Conservation (phyloP, 345 rosid species). For the Turnera subulata region DNA sequence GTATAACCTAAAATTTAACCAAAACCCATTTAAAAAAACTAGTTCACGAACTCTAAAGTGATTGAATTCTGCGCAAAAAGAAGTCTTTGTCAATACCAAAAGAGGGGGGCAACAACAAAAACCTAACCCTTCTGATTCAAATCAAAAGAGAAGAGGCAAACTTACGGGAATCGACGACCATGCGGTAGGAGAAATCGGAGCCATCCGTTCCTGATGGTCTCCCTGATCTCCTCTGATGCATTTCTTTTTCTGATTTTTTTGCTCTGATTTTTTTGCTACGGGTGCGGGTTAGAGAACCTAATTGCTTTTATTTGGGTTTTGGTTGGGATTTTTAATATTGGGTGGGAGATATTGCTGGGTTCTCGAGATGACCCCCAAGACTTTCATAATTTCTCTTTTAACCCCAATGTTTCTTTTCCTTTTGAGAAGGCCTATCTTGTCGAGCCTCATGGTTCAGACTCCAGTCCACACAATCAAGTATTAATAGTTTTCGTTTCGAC, state of each 20-base stretch:
- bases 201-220: slow-evolving; percentile 80
- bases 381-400: no score
- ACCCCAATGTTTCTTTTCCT: no score
- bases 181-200: slow-evolving; percentile 76
- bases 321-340: no score
- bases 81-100: neutral
- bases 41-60: neutral
- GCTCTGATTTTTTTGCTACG: neutral
- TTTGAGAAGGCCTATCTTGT: no score
- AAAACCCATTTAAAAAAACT: neutral
- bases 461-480: no score
- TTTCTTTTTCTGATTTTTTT: slow-evolving; percentile 21
- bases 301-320: no score
- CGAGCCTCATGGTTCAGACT: no score
- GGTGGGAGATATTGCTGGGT: no score
- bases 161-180: slow-evolving; percentile 90
- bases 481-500: no score
- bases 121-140: neutral
- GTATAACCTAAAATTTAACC: slow-evolving; percentile 35
- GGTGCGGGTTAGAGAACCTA: neutral
- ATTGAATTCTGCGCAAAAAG: neutral
- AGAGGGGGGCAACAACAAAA: neutral
- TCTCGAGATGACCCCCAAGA: no score
- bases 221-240: slow-evolving; percentile 27
- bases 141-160: slow-evolving; percentile 4